Conservation (phyloP, 2,329 filamentous ascomycete species). For the Ceratocystis destructans region DNA sequence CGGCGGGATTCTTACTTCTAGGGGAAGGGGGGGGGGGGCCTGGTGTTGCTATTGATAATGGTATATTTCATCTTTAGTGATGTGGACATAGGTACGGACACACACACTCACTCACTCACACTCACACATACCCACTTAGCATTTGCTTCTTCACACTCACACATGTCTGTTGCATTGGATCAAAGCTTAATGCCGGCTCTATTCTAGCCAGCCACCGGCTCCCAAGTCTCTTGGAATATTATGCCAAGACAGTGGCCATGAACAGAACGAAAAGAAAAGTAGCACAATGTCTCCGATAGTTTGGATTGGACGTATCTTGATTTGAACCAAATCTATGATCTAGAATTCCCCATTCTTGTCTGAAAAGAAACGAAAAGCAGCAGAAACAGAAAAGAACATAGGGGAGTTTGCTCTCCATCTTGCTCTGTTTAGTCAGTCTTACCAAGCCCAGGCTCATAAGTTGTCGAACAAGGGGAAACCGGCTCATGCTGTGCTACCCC, state of each 20-base stretch:
- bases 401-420: not conserved
- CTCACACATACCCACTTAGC: not conserved
- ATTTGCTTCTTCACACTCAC: not conserved
- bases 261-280: not conserved
- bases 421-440: not conserved
- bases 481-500: not conserved
- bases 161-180: not conserved
- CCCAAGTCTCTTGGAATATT: not conserved
- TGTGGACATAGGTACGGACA: too few species aligned
- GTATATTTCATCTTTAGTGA: too few species aligned
- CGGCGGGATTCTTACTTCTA: not conserved
- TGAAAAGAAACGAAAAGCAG: not conserved
- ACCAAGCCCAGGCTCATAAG: not conserved
- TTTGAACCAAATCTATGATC: not conserved
- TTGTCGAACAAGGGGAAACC: not conserved
- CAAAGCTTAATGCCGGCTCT: not conserved
- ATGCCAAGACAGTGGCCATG: not conserved
- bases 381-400: not conserved
- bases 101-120: not conserved
- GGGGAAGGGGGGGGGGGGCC: too few species aligned
- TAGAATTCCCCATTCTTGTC: not conserved
- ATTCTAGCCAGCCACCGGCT: not conserved
- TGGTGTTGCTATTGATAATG: too few species aligned
- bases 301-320: not conserved
- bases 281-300: not conserved